Evolutionary conservation across 2,329 filamentous ascomycete genomes (phyloP), one percentile per base, ranked within the genome.

Genomic region (Ceratocystis destructans): DNA sequence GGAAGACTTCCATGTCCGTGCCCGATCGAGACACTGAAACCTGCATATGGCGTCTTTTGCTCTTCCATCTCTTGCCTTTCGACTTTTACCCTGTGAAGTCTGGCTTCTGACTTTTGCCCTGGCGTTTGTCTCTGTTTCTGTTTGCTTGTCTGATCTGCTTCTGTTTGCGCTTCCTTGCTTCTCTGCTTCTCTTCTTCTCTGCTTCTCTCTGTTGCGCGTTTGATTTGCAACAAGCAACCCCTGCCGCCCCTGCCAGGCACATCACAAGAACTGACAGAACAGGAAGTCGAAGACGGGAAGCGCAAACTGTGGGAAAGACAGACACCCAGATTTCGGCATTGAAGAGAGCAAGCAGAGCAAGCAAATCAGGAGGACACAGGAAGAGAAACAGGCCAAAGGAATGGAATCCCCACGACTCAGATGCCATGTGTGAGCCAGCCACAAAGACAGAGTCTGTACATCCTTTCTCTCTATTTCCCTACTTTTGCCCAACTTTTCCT

Each of bases 371-470:
- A n/a, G n/a, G n/a, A n/a, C 5, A 50, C 53, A 57, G 53, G 10
- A n/a, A 15, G 46, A 57, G 53, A 57, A 57, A 17, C 53, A 57
- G n/a, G 53, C 25, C 25, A 28, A 22, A 57, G 25, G 25, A 31
- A 37, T 5, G 53, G 53, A 28, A 57, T 57, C 25, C 53, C 53
- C 53, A 57, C 53, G 53, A 57, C 53, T 57, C 53, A 57, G 53
- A 57, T 57, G 53, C 53, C 53, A 57, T 57, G 53, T 57, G 53
- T 57, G 53, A 57, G 53, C 53, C 3, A n/a, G 53, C 25, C 53
- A 57, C 53, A 57, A 57, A 57, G 53, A 57, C 25, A 57, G 6
- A 15, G 25, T 31, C 53, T 57, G 53, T 57, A 31, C 22, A 12
- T 25, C 50, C 22, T 17, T 28, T 15, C 22, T 28, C 25, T 28